Percentiles rank a stretch among this genome's conserved stretches.
These are phyloP conservation scores for Paragyromitra xinjiangensis DNA, from an alignment of 495 filamentous ascomycete genomes.

Conservation along the genomic window DNA sequence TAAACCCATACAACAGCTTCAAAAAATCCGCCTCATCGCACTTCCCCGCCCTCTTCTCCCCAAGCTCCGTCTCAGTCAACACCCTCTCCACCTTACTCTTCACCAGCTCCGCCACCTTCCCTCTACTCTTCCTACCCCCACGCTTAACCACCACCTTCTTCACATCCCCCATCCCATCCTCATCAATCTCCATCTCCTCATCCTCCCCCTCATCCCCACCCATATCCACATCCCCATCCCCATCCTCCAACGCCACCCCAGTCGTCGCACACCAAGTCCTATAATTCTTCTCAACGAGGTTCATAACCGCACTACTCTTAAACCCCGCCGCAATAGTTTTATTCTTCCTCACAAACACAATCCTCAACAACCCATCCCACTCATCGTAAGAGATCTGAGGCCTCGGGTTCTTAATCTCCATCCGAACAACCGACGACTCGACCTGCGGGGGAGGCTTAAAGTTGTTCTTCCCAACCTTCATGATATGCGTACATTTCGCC, in stretches of 20 bases:
- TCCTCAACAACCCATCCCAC: constrained; percentile 88
- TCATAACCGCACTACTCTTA: constrained; percentile 77
- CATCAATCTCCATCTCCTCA: constrained; percentile 66
- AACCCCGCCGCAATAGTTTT: constrained; percentile 81
- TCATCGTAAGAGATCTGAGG: constrained; percentile 91
- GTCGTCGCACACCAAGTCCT: constrained; percentile 87
- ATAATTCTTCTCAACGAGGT: constrained; percentile 85
- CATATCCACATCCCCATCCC: constrained; percentile 62
- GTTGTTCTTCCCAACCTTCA: constrained; percentile 87
- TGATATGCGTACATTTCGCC: constrained; percentile 84
- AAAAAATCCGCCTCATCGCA: constrained; percentile 93
- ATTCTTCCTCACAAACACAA: constrained; percentile 80
- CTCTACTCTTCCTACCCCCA: constrained; percentile 70
- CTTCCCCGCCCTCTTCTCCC: constrained; percentile 79
- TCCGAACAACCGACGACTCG: constrained; percentile 80
- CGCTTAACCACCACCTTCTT: constrained; percentile 61
- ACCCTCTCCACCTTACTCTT: constrained; percentile 84
- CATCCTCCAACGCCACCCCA: constrained; percentile 73
- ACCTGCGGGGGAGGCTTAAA: constrained; percentile 93
- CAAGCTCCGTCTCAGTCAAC: constrained; percentile 78
- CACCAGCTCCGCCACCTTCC: constrained; percentile 78
- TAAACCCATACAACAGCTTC: constrained; percentile 77
- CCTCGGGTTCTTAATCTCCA: constrained; percentile 80
- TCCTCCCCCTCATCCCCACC: constrained; percentile 65
- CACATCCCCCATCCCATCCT: constrained; percentile 69